Percentiles rank a stretch among this genome's conserved stretches.
Evolutionary conservation across 192 early-diverging fungal genomes (phyloP).

Genomic region (Phycomyces nitens): DNA sequence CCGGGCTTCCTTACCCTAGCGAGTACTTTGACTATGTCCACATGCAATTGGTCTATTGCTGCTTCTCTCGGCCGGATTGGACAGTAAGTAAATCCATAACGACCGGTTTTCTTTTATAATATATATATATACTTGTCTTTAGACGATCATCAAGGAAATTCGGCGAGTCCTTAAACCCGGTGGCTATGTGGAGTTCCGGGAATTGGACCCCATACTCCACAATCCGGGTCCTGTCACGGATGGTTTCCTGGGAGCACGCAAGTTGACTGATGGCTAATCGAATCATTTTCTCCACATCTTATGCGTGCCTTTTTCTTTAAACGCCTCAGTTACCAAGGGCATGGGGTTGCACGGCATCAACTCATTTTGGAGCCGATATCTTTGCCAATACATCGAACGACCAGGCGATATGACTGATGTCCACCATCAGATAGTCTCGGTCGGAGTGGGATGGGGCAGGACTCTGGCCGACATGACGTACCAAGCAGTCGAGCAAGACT

Average conservation of each 20-base stretch:
- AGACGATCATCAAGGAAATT: not conserved
- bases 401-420: conserved; percentile 14
- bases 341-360: conserved; percentile 12
- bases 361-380: conserved; percentile 6
- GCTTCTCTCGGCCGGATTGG: conserved; percentile 20
- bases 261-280: not conserved
- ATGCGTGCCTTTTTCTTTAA: not conserved
- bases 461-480: conserved; percentile 3
- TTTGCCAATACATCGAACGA: conserved; percentile 8
- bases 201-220: conserved; percentile 23
- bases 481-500: not conserved
- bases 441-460: conserved; percentile 1
- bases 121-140: not conserved
- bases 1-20: conserved; percentile 7
- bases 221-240: conserved; percentile 15
- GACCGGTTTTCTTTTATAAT: too few species aligned
- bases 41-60: conserved; percentile 21
- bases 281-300: not conserved
- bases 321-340: not conserved
- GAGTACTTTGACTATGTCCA: conserved; percentile 25
- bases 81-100: conserved; percentile 5
- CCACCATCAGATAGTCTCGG: not conserved
- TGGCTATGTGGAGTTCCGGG: conserved; percentile 40
- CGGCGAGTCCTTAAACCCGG: conserved; percentile 30
- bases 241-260: conserved; percentile 2